phyloP scores from a whole-genome alignment of 495 filamentous ascomycete genomes.

The Apodospora peruviana region DNA sequence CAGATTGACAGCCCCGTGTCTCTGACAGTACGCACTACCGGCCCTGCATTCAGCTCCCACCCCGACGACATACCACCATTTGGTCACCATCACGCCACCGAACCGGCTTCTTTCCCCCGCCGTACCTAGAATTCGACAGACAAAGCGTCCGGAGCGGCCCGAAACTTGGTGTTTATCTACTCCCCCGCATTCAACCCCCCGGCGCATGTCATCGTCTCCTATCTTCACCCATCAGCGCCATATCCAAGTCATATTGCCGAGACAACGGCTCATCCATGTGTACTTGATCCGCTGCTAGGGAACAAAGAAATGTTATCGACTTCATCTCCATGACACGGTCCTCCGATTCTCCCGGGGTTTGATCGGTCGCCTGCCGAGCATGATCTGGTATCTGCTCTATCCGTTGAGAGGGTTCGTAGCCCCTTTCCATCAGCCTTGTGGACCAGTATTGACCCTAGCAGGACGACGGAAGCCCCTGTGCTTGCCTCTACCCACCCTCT shows the following conservation, averaged over 20 bases:
- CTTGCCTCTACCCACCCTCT: conserved; percentile 56
- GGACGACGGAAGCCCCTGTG: conserved; percentile 58
- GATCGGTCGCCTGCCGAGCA: conserved; percentile 13
- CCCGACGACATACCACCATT: no score
- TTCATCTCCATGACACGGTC: background rate
- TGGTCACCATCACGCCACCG: no score
- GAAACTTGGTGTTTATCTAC: no score
- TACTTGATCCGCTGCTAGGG: background rate
- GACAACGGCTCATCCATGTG: background rate
- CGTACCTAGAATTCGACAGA: no score
- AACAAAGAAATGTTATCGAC: conserved; percentile 9
- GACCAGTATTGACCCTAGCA: conserved; percentile 17
- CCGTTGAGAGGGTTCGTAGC: conserved; percentile 53
- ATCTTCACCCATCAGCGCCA: background rate
- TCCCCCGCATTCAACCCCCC: no score
- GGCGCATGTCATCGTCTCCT: background rate
- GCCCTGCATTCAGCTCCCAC: background rate
- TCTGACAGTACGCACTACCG: background rate
- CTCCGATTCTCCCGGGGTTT: conserved; percentile 3
- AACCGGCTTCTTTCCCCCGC: no score
- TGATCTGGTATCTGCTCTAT: conserved; percentile 62
- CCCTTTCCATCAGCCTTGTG: conserved; percentile 8
- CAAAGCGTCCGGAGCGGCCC: no score
- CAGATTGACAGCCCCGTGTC: background rate
- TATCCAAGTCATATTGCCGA: background rate